Evolutionary conservation across 805 yeast genomes (phyloP), one percentile per base, ranked within the genome.

Genomic region (Candida krabiensis): DNA sequence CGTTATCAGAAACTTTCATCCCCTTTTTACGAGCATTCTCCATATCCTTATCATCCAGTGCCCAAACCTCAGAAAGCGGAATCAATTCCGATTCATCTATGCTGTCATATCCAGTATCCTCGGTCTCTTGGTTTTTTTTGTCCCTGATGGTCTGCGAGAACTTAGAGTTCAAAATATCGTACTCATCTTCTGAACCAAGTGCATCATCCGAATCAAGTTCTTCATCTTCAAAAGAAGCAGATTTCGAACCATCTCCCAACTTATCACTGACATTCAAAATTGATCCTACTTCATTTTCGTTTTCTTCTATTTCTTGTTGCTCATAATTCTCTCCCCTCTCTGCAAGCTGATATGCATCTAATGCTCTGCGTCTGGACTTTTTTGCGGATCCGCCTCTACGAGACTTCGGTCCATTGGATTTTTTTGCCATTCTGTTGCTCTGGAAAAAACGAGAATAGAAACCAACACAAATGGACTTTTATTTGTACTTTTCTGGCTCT

Each of bases 51-150:
- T 81, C 87, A 57, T 86, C 93, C 62, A 79, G 61, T 55, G 85
- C 96, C 96, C 96, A 88, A 3, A 86, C 89, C 49, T 82, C 89
- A n/a, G 95, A 83, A 27, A 89, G 67, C 0, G 95, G 77, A 42
- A 84, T 73, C 37, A 89, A 70, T 48, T 87, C 85, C 21, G 62
- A 68, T 55, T 87, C 96, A 52, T 87, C 96, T 29, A 85, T 70
- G 54, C 90, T 81, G 18, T 75, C 75, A 55, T 86, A 84, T 9
- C 77, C 91, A 4, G 69, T 77, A n/a, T 75, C 81, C 13, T 71
- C 79, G 7, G 67, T 73, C 8, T 71, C 65, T n/a, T 61, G 58
- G 59, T 15, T 35, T 9, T 69, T 71, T 43, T 68, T 69, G 56
- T 80, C 87, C 62, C 88, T 75, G 30, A 81, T 63, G 11, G 83